Evolutionary conservation across 164 flowering plant species (phyloP).

Genomic region (Litsea cubeba): DNA sequence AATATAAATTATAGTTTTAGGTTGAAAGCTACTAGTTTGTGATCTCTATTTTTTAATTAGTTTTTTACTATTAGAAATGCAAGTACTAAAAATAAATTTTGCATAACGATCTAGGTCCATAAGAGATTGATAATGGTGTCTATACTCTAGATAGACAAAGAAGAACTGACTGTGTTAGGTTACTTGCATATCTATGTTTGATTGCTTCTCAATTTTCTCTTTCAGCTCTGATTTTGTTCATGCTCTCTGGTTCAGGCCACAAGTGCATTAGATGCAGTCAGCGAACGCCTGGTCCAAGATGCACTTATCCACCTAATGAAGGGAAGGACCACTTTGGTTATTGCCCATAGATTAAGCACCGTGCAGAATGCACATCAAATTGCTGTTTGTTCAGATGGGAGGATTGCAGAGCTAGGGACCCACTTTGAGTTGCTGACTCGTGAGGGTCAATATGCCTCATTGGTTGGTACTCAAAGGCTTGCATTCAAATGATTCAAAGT

Average conservation of each 20-base stretch:
- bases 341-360: constrained; percentile 94
- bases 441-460: constrained; percentile 80
- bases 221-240: background rate
- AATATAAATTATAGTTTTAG: no score
- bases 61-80: no score
- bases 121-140: no score
- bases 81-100: no score
- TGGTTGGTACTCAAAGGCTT: constrained; percentile 87
- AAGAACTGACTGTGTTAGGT: no score
- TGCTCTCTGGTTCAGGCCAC: constrained; percentile 59
- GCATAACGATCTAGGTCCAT: no score
- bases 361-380: constrained; percentile 95
- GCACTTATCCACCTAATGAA: constrained; percentile 82
- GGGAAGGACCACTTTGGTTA: constrained; percentile 87
- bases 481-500: constrained; percentile 66
- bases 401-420: constrained; percentile 76
- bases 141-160: no score
- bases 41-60: no score
- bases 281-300: constrained; percentile 88
- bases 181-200: background rate
- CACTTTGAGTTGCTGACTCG: constrained; percentile 64
- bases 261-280: constrained; percentile 86
- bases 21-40: no score
- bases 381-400: constrained; percentile 83
- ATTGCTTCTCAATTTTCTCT: background rate